A percentile compares a stretch with the other conserved stretches of the same genome.
These are phyloP conservation scores for Tuber microsphaerosporum DNA, from an alignment of 495 filamentous ascomycete genomes.

Conservation along the genomic window DNA sequence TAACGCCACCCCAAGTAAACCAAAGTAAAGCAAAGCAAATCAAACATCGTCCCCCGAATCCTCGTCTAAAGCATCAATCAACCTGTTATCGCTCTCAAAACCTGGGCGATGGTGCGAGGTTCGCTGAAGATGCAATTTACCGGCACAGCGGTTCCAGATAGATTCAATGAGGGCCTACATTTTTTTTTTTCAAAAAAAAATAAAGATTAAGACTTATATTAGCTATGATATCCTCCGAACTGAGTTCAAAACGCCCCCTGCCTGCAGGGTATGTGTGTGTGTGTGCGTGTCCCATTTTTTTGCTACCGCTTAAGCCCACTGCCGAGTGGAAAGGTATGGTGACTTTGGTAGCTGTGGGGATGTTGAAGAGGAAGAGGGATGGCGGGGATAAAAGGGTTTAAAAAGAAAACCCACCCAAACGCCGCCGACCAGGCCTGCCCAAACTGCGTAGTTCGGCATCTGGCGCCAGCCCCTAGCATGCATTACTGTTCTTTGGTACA, in stretches of 20 bases:
- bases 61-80: slow-evolving; percentile 95
- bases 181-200: not conserved
- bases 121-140: not conserved
- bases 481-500: slow-evolving; percentile 91
- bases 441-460: slow-evolving; percentile 85
- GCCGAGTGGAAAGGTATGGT: not conserved
- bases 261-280: not conserved
- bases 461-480: slow-evolving; percentile 94
- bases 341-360: not conserved
- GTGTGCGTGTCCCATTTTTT: not conserved
- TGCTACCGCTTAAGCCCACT: not conserved
- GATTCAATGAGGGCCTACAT: not conserved
- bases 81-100: slow-evolving; percentile 77
- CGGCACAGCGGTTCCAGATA: not conserved
- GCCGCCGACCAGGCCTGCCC: slow-evolving; percentile 80
- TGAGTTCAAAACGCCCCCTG: not conserved
- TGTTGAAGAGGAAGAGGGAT: not conserved
- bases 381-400: slow-evolving; percentile 21
- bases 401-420: slow-evolving; percentile 58
- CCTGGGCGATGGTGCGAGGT: not conserved
- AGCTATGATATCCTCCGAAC: not conserved
- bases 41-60: slow-evolving; percentile 61
- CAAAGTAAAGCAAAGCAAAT: not conserved
- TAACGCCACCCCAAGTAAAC: not conserved
- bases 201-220: not conserved